A percentile compares a stretch with the other conserved stretches of the same genome.
Evolutionary conservation across 1,284 basidiomycete species (phyloP).

Genomic region (Ganoderma resinaceum): DNA sequence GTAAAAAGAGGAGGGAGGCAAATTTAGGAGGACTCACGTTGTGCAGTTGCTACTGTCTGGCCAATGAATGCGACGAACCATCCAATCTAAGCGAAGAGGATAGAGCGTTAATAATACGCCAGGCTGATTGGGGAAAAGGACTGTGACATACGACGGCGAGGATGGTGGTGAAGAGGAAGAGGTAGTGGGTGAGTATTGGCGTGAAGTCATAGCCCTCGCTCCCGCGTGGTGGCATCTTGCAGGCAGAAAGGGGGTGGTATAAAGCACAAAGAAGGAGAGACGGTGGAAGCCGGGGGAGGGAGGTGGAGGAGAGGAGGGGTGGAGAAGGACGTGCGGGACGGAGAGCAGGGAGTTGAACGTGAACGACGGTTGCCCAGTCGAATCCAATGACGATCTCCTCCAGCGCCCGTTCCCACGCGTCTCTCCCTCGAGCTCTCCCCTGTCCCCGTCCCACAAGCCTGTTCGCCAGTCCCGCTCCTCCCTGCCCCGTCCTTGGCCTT

Average conservation of each 20-base stretch:
- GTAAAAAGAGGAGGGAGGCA: not conserved
- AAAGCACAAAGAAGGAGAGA: slow-evolving; percentile 5
- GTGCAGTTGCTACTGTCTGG: slow-evolving; percentile 73
- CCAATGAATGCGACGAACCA: slow-evolving; percentile 95
- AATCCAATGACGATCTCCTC: slow-evolving; percentile 19
- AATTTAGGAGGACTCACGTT: slow-evolving; percentile 52
- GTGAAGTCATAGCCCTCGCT: slow-evolving; percentile 79
- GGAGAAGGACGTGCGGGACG: slow-evolving; percentile 23
- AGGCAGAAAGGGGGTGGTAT: slow-evolving; percentile 4
- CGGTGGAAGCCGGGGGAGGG: slow-evolving; percentile 10
- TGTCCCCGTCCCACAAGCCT: not conserved
- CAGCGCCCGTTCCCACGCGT: slow-evolving; percentile 17
- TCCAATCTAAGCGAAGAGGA: slow-evolving; percentile 59
- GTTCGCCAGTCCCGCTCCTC: not conserved
- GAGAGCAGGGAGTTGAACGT: slow-evolving; percentile 28
- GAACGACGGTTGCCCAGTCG: slow-evolving; percentile 12
- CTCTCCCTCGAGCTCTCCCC: not conserved
- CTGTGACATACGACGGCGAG: slow-evolving; percentile 70
- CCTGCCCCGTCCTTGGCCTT: not conserved
- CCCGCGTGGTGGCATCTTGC: slow-evolving; percentile 55
- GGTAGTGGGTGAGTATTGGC: slow-evolving; percentile 88
- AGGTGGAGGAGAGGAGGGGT: slow-evolving; percentile 11
- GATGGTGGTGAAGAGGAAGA: slow-evolving; percentile 88
- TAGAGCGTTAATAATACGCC: slow-evolving; percentile 19
- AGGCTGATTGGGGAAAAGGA: slow-evolving; percentile 10